A percentile compares a stretch with the other conserved stretches of the same genome.
These are phyloP conservation scores for Zelopaecilomyces penicillatus DNA, from an alignment of 2,329 filamentous ascomycete species.

Conservation along the genomic window DNA sequence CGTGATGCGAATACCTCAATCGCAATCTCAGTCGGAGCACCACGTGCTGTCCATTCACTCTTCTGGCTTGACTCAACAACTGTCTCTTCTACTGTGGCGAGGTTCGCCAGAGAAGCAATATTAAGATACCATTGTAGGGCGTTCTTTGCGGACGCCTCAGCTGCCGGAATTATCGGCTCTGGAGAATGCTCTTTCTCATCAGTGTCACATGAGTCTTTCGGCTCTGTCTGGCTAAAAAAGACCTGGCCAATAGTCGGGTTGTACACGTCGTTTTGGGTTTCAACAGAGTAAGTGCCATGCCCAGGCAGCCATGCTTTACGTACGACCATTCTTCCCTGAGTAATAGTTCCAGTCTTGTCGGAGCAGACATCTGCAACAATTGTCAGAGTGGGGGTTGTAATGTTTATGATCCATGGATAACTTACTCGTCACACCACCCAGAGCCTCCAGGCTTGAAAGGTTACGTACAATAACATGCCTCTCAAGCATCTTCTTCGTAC, in stretches of 20 bases:
- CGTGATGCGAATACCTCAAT: slow-evolving; percentile 49
- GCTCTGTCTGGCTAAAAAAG: slow-evolving; percentile 10
- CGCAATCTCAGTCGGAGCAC: slow-evolving; percentile 48
- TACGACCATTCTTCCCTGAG: slow-evolving; percentile 23
- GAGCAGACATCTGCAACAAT: slow-evolving; percentile 19
- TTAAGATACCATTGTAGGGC: slow-evolving; percentile 44
- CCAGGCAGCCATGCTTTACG: slow-evolving; percentile 22
- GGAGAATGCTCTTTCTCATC: slow-evolving; percentile 7
- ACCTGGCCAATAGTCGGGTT: slow-evolving; percentile 18
- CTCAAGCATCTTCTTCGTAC: slow-evolving; percentile 38
- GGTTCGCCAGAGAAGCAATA: slow-evolving; percentile 51
- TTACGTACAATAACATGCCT: slow-evolving; percentile 41
- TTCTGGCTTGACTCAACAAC: slow-evolving; percentile 16
- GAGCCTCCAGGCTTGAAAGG: slow-evolving; percentile 37
- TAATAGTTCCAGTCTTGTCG: slow-evolving; percentile 26
- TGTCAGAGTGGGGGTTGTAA: background rate
- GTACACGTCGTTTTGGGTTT: slow-evolving; percentile 21
- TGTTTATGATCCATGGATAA: slow-evolving; percentile 7
- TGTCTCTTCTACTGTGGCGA: slow-evolving; percentile 48
- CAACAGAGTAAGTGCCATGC: slow-evolving; percentile 25
- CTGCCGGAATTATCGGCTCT: slow-evolving; percentile 23
- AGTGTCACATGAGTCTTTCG: slow-evolving; percentile 7
- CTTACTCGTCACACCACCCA: slow-evolving; percentile 40
- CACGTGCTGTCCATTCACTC: slow-evolving; percentile 33
- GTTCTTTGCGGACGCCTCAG: slow-evolving; percentile 26